These are phyloP conservation scores for Ophiostoma triangulosporum DNA, from an alignment of 2,329 filamentous ascomycete genomes.

Conservation along the genomic window DNA sequence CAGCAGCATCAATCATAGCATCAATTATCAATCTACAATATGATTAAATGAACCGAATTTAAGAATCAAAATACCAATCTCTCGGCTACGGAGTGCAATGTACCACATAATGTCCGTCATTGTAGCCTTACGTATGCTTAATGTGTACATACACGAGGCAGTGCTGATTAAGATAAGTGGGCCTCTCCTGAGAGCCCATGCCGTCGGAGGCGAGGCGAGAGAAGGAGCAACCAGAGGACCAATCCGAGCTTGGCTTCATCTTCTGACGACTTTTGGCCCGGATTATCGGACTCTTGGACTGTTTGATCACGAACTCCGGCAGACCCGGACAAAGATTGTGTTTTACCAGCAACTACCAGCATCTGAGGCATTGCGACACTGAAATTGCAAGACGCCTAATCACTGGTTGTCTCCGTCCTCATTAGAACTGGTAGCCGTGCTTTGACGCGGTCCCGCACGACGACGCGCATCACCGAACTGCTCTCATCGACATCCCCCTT, in stretches of 20 bases:
- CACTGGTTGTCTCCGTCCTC: background rate
- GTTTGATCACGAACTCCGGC: background rate
- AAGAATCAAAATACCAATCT: too few relatives aligned
- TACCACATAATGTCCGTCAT: too few relatives aligned
- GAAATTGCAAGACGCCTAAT: too few relatives aligned
- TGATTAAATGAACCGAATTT: too few relatives aligned
- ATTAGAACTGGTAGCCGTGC: background rate
- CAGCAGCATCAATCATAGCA: too few relatives aligned
- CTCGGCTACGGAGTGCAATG: too few relatives aligned
- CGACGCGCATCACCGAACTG: background rate
- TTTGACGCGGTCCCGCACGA: background rate
- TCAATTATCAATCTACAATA: too few relatives aligned
- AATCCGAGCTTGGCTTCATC: background rate
- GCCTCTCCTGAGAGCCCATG: slow-evolving; percentile 1
- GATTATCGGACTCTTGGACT: background rate
- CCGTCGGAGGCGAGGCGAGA: background rate
- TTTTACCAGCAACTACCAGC: background rate
- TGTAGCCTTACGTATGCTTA: too few relatives aligned
- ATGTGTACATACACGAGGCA: background rate
- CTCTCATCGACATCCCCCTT: background rate
- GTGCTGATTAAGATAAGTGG: background rate
- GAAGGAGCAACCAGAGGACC: background rate
- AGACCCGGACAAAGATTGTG: background rate
- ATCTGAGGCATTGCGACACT: background rate
- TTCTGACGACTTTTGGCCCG: background rate